These are phyloP conservation scores for Ustilago loliicola DNA, from an alignment of 1,284 basidiomycete species.

Conservation along the genomic window DNA sequence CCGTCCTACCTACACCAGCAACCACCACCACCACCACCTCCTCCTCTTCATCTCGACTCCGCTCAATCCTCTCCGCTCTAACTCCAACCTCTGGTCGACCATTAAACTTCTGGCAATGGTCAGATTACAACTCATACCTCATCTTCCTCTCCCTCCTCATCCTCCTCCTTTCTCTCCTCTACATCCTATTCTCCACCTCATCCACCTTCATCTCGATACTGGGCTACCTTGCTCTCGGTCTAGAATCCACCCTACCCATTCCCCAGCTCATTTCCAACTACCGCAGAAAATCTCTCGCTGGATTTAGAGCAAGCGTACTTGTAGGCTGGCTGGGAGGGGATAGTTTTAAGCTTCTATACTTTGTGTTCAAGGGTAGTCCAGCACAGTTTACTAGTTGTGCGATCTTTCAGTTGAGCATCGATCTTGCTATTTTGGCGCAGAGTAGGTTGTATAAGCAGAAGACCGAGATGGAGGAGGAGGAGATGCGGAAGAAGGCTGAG, in stretches of 20 bases:
- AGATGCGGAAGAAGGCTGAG: slow-evolving; percentile 12
- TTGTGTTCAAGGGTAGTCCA: slow-evolving; percentile 42
- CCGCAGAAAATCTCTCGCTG: slow-evolving; percentile 83
- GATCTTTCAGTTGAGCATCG: slow-evolving; percentile 68
- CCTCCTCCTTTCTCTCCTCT: slow-evolving; percentile 65
- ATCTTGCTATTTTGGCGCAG: slow-evolving; percentile 67
- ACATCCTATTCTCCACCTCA: slow-evolving; percentile 79
- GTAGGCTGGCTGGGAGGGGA: slow-evolving; percentile 72
- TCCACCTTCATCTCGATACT: slow-evolving; percentile 78
- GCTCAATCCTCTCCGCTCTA: background rate
- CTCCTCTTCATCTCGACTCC: background rate
- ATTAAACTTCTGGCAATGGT: slow-evolving; percentile 87
- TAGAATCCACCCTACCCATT: slow-evolving; percentile 72
- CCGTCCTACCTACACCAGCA: slow-evolving; percentile 2
- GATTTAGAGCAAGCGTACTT: slow-evolving; percentile 84
- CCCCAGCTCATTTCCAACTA: slow-evolving; percentile 72
- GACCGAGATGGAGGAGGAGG: slow-evolving; percentile 61
- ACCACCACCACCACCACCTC: background rate
- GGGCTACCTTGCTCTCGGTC: slow-evolving; percentile 80
- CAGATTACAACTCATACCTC: slow-evolving; percentile 78
- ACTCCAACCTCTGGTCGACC: slow-evolving; percentile 72
- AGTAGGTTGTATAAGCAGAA: slow-evolving; percentile 64
- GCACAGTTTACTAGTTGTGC: slow-evolving; percentile 56
- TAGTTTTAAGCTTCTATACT: slow-evolving; percentile 70
- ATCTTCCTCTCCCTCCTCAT: slow-evolving; percentile 85